A percentile compares a stretch with the other conserved stretches of the same genome.
Evolutionary conservation across 768 basidiomycete genomes (phyloP).

Genomic region (Amanita phalloides): DNA sequence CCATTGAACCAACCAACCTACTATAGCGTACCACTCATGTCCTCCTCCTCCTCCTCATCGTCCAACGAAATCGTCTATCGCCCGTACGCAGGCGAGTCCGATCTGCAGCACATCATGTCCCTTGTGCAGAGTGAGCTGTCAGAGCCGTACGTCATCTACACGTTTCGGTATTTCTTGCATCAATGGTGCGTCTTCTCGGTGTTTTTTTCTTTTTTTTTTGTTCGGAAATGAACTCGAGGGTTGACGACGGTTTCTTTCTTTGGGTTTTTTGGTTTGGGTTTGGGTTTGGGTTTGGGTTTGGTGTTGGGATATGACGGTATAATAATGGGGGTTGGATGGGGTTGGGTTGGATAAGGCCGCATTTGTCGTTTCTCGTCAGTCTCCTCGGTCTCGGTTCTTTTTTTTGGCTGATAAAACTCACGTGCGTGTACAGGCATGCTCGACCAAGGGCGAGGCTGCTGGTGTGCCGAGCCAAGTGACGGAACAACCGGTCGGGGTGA

Average conservation of each 20-base stretch:
- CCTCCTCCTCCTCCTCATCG: conserved; percentile 8
- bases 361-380: conserved; percentile 71
- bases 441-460: conserved; percentile 12
- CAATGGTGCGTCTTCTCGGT: conserved; percentile 61
- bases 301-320: too few species aligned
- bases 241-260: too few species aligned
- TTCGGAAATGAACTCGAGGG: neutral
- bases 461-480: too few species aligned
- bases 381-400: neutral
- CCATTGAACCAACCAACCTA: too few species aligned
- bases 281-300: too few species aligned
- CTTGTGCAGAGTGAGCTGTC: conserved; percentile 88
- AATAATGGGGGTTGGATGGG: too few species aligned
- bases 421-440: conserved; percentile 36
- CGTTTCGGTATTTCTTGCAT: conserved; percentile 92
- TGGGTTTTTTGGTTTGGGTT: too few species aligned
- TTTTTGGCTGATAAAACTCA: too few species aligned
- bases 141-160: conserved; percentile 94
- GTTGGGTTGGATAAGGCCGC: conserved; percentile 20
- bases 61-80: conserved; percentile 46
- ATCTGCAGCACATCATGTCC: conserved; percentile 75
- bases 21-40: neutral
- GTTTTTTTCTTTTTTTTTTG: neutral
- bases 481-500: conserved; percentile 66
- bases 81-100: conserved; percentile 64